Evolutionary conservation across 306 rosid genomes (phyloP).

Genomic region (Dicorynia guianensis): DNA sequence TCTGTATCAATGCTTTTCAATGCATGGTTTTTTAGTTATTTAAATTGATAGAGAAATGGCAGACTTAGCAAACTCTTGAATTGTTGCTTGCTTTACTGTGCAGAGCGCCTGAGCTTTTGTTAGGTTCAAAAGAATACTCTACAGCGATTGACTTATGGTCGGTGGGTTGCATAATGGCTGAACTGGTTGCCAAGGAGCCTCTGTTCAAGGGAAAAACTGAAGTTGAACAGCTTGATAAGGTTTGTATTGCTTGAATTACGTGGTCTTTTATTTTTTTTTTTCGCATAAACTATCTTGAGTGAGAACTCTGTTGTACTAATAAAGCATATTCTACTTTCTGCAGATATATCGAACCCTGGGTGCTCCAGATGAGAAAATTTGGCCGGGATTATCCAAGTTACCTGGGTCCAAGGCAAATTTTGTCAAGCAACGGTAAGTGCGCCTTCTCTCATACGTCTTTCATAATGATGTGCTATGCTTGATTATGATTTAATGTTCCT

Average conservation of each 20-base stretch:
- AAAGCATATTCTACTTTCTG: conserved; percentile 29
- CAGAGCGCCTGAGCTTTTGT: conserved; percentile 92
- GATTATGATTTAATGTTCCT: background rate
- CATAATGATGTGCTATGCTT: too few relatives aligned
- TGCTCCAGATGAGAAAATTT: conserved; percentile 73
- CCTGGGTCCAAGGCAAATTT: conserved; percentile 72
- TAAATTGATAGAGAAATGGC: background rate
- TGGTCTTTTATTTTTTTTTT: background rate
- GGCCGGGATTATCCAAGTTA: conserved; percentile 87
- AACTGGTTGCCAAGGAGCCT: conserved; percentile 75
- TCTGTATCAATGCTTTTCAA: too few relatives aligned
- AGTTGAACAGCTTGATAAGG: conserved; percentile 89
- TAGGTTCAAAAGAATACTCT: conserved; percentile 82
- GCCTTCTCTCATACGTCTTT: background rate
- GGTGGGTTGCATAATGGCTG: conserved; percentile 96
- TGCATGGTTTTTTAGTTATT: background rate
- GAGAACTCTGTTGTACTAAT: conserved; percentile 15
- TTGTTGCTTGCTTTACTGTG: conserved; percentile 23
- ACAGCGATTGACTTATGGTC: conserved; percentile 99
- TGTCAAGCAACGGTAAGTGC: conserved; percentile 76
- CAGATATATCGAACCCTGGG: conserved; percentile 88
- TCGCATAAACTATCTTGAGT: background rate
- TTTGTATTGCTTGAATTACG: conserved; percentile 13
- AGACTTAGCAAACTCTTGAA: conserved; percentile 11
- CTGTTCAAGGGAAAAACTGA: conserved; percentile 84